A percentile compares a stretch with the other conserved stretches of the same genome.
Conservation (phyloP, 2,329 filamentous ascomycete genomes). For the Fonsecaea pedrosoi region DNA sequence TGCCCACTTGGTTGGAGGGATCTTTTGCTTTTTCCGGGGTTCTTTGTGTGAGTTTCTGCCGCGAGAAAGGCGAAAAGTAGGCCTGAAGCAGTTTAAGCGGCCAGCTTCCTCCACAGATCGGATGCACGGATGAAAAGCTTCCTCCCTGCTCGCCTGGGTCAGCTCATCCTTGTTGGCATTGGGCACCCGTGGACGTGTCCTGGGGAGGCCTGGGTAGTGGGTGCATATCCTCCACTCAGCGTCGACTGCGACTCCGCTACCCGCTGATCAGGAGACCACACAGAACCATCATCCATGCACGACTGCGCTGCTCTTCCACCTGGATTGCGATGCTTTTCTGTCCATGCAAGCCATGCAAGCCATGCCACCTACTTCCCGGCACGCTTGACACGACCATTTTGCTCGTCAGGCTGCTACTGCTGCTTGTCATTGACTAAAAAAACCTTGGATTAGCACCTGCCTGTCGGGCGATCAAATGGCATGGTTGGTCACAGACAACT, state of each 20-base stretch:
- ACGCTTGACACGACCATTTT: not conserved
- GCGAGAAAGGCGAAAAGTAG: slow-evolving; percentile 6
- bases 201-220: slow-evolving; percentile 6
- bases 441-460: slow-evolving; percentile 11
- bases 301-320: not conserved
- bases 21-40: slow-evolving; percentile 11
- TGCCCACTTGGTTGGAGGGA: slow-evolving; percentile 15
- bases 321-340: slow-evolving; percentile 8
- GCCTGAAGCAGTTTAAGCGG: slow-evolving; percentile 11
- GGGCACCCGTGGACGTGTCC: not conserved
- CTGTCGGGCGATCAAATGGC: slow-evolving; percentile 6
- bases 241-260: not conserved
- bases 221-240: slow-evolving; percentile 11
- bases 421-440: slow-evolving; percentile 16
- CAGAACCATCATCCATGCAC: slow-evolving; percentile 9
- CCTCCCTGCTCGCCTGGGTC: slow-evolving; percentile 9
- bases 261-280: slow-evolving; percentile 23
- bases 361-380: slow-evolving; percentile 1
- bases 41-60: slow-evolving; percentile 5
- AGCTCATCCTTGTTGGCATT: slow-evolving; percentile 8
- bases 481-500: slow-evolving; percentile 1
- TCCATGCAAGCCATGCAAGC: not conserved
- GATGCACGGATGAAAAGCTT: slow-evolving; percentile 17
- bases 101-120: slow-evolving; percentile 17
- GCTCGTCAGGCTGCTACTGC: not conserved